Percentiles rank a stretch among this genome's conserved stretches.
These are phyloP conservation scores for Fraxinus sp. DNA, from an alignment of 305 asterid species.

Conservation along the genomic window DNA sequence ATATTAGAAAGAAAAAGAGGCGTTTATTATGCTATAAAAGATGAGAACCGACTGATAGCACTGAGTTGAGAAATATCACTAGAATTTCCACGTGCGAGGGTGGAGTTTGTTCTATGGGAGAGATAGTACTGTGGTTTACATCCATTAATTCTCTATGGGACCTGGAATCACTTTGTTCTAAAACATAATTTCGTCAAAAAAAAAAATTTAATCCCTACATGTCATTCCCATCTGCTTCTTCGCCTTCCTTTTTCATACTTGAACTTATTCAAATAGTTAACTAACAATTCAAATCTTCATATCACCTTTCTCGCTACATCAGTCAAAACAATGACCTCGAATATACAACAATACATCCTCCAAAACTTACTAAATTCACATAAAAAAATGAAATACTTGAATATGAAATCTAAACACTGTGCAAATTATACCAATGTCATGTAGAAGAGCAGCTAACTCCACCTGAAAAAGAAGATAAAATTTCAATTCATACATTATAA, in stretches of 20 bases:
- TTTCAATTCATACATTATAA: constrained; percentile 9
- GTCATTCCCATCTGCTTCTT: not conserved
- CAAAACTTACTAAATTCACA: not conserved
- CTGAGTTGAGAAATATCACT: constrained; percentile 5
- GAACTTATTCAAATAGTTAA: not conserved
- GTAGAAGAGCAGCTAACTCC: constrained; percentile 95
- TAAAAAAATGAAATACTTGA: not conserved
- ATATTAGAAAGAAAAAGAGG: not conserved
- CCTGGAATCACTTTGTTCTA: not conserved
- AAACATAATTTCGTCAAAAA: not conserved
- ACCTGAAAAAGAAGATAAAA: constrained; percentile 48
- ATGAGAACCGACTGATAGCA: not conserved
- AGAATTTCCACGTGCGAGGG: not conserved
- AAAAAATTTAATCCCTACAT: not conserved
- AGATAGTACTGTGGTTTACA: not conserved
- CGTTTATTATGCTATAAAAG: not conserved
- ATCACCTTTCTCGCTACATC: not conserved
- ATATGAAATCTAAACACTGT: not conserved
- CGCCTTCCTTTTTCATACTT: not conserved
- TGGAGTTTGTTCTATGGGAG: not conserved
- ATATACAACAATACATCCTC: not conserved
- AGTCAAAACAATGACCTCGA: not conserved
- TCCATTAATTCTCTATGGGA: not conserved
- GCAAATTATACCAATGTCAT: constrained; percentile 64
- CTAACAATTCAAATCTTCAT: not conserved